Conservation (phyloP, 148 eudicot genomes). For the Rhododendron molle region DNA sequence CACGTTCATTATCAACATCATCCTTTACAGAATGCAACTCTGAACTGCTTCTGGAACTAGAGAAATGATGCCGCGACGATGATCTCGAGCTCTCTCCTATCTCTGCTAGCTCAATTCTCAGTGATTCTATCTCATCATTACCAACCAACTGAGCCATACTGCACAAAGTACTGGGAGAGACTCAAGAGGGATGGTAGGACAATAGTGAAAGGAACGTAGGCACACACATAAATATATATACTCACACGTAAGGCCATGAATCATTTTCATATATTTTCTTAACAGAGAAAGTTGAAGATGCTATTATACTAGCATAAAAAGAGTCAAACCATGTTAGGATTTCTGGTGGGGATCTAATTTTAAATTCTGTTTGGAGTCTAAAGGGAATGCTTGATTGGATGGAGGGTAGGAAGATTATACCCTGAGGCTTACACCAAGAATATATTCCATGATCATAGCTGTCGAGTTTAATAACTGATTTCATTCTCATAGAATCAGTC, state of each 20-base stretch:
- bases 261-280: slow-evolving; percentile 10
- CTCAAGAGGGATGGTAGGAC: background rate
- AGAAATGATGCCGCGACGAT: slow-evolving; percentile 25
- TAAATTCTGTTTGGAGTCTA: background rate
- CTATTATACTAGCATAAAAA: background rate
- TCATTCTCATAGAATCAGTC: background rate
- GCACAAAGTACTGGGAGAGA: background rate
- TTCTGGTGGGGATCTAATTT: background rate
- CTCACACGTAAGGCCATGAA: slow-evolving; percentile 5
- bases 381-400: background rate
- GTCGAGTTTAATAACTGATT: background rate
- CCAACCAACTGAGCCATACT: slow-evolving; percentile 39
- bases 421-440: background rate
- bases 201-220: background rate
- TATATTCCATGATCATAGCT: background rate
- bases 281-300: background rate
- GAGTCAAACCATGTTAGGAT: background rate
- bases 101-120: slow-evolving; percentile 36
- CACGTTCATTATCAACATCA: slow-evolving; percentile 38
- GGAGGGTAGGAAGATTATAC: background rate
- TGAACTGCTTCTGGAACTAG: slow-evolving; percentile 38
- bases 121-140: slow-evolving; percentile 35
- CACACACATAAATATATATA: background rate
- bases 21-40: slow-evolving; percentile 27
- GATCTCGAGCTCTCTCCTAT: slow-evolving; percentile 40